Conservation (phyloP, 148 eudicot genomes). For the Salicornia ramosissima region DNA sequence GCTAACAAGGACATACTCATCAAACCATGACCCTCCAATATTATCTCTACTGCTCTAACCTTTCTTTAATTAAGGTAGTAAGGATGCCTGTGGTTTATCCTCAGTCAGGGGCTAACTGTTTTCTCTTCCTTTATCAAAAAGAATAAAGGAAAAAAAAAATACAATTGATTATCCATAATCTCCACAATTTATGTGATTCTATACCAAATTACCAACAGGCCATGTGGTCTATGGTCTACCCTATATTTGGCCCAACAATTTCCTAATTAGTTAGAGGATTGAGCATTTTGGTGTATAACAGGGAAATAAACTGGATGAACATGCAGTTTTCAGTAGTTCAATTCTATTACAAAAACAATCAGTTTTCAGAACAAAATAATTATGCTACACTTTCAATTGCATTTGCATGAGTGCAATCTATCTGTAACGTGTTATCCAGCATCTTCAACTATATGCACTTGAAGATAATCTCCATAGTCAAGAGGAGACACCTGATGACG, state of each 20-base stretch:
- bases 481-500: conserved; percentile 65
- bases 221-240: too few species aligned
- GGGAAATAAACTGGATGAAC: conserved; percentile 3
- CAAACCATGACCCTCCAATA: too few species aligned
- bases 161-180: too few species aligned
- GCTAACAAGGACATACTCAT: too few species aligned
- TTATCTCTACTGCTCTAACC: too few species aligned
- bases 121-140: too few species aligned
- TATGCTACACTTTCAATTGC: conserved; percentile 19
- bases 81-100: too few species aligned
- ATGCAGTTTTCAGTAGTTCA: not conserved
- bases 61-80: too few species aligned
- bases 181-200: too few species aligned
- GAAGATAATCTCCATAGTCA: conserved; percentile 22
- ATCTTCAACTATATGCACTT: conserved; percentile 7
- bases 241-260: not conserved
- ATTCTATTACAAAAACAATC: not conserved
- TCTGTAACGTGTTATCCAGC: conserved; percentile 5
- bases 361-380: conserved; percentile 9
- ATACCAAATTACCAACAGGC: too few species aligned
- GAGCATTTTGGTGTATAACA: not conserved
- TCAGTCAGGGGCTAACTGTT: too few species aligned
- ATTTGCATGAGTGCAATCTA: conserved; percentile 3
- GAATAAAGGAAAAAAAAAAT: too few species aligned
- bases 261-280: not conserved